phyloP scores from a whole-genome alignment of 805 yeast genomes.

The Starmerella geochares region DNA sequence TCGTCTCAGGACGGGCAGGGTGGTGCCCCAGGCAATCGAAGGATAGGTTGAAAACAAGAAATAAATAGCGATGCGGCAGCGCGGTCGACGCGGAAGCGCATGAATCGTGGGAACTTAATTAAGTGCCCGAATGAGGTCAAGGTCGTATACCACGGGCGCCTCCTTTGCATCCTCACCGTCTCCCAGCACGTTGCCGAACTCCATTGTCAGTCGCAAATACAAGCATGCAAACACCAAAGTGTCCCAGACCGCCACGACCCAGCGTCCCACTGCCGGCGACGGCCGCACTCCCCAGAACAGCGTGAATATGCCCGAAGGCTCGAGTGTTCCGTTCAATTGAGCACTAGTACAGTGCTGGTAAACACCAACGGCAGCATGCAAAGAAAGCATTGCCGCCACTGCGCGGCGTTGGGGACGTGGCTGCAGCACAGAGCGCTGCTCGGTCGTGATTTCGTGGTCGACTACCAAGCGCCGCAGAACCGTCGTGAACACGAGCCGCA shows the following conservation, averaged over 20 bases:
- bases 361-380: neutral
- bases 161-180: constrained; percentile 3
- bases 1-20: no score
- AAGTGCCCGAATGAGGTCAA: neutral
- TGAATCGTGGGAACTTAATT: neutral
- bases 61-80: no score
- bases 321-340: neutral
- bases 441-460: neutral
- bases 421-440: neutral
- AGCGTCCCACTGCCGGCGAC: neutral
- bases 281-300: constrained; percentile 5
- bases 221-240: neutral
- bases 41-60: no score
- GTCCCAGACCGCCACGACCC: constrained; percentile 2
- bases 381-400: neutral
- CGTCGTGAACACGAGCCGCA: constrained; percentile 1
- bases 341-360: neutral
- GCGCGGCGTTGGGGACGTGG: neutral
- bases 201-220: neutral
- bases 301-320: neutral
- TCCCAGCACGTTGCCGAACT: neutral
- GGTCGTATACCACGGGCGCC: neutral
- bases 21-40: no score
- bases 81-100: neutral
- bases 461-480: constrained; percentile 2